Base-by-base conservation (phyloP, 306 rosid species). In the Ceratonia siliqua region DNA sequence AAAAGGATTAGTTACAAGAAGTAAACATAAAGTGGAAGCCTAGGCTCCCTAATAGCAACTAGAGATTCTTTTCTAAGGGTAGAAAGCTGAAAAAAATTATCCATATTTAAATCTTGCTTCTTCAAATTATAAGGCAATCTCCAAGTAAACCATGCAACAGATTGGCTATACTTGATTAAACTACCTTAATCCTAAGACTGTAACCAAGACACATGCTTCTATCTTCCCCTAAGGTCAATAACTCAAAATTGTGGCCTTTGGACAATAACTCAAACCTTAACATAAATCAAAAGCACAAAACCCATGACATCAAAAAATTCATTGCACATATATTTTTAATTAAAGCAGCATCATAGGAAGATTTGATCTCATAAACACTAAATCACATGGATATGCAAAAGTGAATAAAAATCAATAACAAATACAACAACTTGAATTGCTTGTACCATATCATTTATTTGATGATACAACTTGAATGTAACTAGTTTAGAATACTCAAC, bases 141-240 rank as follows among this genome's bases (percentile, higher is more conserved):
- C 92, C 92, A 88, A 0, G 62, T 58, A 75, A 88, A 88, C 2
- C 89, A 81, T 88, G 92, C 54, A 81, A 32, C 25, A 88, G 73
- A 73, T 88, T 88, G 7, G 89, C 87, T 57, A 85, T 62, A 42
- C 86, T 88, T 35, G 82, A 17, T 1, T 79, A 82, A 36, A 88
- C 80, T 35, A 85, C 87, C 79, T 70, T 88, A 0, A 83, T 28
- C 11, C 83, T 89, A 18, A 85, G 89, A 69, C 75, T 71, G 62
- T 88, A 85, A 15, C 87, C 90, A 3, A 85, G 92, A 33, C 92
- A 85, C 79, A 83, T 85, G 71, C 88, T 82, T 69, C 92, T 78
- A 8, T 87, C 90, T 1, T 85, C 41, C 20, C 92, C 90, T 58
- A 88, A 88, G 8, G 90, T 90, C 56, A 88, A 22, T 8, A 85